Conservation (phyloP, 805 yeast genomes). For the Spathaspora hagerdaliae region DNA sequence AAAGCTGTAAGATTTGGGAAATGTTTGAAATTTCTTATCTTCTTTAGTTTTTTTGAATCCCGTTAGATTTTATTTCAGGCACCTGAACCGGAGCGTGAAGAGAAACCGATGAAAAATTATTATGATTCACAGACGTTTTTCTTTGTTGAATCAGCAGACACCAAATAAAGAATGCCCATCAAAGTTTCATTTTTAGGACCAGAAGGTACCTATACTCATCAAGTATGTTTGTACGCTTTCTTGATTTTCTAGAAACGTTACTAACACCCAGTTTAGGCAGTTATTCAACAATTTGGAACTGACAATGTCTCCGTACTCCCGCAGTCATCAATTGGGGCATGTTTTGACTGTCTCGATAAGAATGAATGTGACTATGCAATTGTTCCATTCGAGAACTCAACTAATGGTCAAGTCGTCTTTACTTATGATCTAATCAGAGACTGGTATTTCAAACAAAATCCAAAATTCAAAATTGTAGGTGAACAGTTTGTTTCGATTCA, state of each 20-base stretch:
- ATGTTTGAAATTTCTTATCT: no score
- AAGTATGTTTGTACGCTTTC: conserved; percentile 40
- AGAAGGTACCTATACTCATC: conserved; percentile 88
- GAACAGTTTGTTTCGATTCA: conserved; percentile 81
- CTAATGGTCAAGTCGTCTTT: conserved; percentile 88
- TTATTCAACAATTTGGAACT: conserved; percentile 49
- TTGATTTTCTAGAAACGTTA: neutral
- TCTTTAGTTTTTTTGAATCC: no score
- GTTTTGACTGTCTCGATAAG: conserved; percentile 53
- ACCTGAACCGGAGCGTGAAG: no score
- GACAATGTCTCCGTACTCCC: conserved; percentile 26
- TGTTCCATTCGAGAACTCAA: conserved; percentile 90
- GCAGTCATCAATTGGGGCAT: conserved; percentile 49
- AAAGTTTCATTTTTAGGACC: conserved; percentile 85
- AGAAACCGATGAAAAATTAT: no score
- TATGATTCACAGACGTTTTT: no score
- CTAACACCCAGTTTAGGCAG: conserved; percentile 26
- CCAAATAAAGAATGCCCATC: no score
- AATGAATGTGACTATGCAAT: conserved; percentile 61
- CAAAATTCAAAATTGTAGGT: conserved; percentile 52
- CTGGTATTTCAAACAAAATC: conserved; percentile 32
- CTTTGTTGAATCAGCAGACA: no score
- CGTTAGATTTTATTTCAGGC: no score
- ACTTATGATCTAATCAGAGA: conserved; percentile 81
- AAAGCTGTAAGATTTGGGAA: no score